Conservation (phyloP, 495 filamentous ascomycete genomes). For the Neurospora sp. region DNA sequence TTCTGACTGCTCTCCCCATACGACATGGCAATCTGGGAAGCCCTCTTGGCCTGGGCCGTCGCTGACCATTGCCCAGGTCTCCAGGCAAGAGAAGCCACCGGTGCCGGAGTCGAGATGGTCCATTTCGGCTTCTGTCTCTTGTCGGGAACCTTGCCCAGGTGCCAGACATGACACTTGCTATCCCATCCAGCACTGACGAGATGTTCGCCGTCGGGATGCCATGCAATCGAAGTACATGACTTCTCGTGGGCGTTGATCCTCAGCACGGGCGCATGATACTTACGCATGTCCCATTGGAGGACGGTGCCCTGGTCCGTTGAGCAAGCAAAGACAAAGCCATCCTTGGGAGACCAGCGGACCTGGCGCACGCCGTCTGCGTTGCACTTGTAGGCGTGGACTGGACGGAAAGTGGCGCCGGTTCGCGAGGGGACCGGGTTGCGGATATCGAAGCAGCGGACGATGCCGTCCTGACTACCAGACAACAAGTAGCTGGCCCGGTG, state of each 20-base stretch:
- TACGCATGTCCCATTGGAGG: slow-evolving; percentile 46
- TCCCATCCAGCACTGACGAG: slow-evolving; percentile 77
- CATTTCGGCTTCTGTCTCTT: slow-evolving; percentile 71
- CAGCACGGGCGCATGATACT: slow-evolving; percentile 36
- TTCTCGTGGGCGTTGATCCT: slow-evolving; percentile 76
- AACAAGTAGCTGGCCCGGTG: slow-evolving; percentile 65
- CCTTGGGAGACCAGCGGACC: slow-evolving; percentile 78
- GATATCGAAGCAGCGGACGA: slow-evolving; percentile 57
- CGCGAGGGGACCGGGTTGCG: slow-evolving; percentile 28
- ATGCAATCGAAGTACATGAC: slow-evolving; percentile 73
- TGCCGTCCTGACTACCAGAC: slow-evolving; percentile 87
- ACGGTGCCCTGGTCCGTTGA: slow-evolving; percentile 78
- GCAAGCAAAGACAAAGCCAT: slow-evolving; percentile 79
- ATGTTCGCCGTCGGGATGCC: slow-evolving; percentile 93
- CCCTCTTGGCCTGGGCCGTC: slow-evolving; percentile 51
- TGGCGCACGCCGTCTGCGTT: slow-evolving; percentile 73
- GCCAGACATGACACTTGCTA: slow-evolving; percentile 82
- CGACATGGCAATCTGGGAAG: slow-evolving; percentile 42
- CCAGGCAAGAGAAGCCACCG: slow-evolving; percentile 76
- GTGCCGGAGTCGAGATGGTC: slow-evolving; percentile 45
- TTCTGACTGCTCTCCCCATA: slow-evolving; percentile 41
- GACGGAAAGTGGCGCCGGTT: slow-evolving; percentile 33
- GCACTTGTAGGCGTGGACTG: slow-evolving; percentile 35
- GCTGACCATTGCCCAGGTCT: slow-evolving; percentile 68
- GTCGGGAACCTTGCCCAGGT: slow-evolving; percentile 66